Percentiles rank a stretch among this genome's conserved stretches.
phyloP scores from a whole-genome alignment of 139 green algal genomes.

The Chlamydomonas incerta region DNA sequence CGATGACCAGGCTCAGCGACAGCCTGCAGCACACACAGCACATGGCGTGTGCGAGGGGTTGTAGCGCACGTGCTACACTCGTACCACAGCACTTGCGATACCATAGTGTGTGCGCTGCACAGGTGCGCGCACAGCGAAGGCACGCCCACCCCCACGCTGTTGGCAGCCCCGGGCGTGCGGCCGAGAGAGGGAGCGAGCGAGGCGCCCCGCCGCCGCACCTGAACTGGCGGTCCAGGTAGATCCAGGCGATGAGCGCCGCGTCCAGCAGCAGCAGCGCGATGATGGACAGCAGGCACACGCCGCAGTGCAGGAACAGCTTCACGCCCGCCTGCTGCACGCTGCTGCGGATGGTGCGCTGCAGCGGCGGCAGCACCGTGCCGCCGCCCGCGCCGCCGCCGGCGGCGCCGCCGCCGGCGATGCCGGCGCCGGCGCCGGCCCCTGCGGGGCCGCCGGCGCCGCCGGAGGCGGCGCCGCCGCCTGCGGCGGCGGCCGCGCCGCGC shows the following conservation, averaged over 20 bases:
- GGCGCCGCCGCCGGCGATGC: too few relatives aligned
- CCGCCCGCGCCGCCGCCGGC: neutral
- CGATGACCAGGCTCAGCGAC: conserved; percentile 30
- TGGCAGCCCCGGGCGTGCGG: too few relatives aligned
- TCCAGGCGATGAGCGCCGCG: conserved; percentile 32
- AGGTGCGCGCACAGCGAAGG: too few relatives aligned
- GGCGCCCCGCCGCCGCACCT: too few relatives aligned
- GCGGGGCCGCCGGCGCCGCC: neutral
- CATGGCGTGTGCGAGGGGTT: too few relatives aligned
- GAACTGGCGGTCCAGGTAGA: conserved; percentile 18
- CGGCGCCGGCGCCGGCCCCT: neutral
- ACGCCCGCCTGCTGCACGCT: conserved; percentile 35
- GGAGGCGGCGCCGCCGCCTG: neutral
- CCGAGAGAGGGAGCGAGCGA: too few relatives aligned
- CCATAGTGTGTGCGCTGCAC: too few relatives aligned
- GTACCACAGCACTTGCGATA: too few relatives aligned
- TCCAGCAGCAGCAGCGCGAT: conserved; percentile 47
- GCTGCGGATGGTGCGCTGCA: conserved; percentile 37
- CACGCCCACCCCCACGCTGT: too few relatives aligned
- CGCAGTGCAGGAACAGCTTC: conserved; percentile 47
- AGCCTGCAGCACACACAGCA: conserved; percentile 4
- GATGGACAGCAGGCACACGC: conserved; percentile 48
- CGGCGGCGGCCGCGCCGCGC: neutral
- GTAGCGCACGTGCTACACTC: too few relatives aligned
- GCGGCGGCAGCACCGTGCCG: conserved; percentile 18